Percentiles rank a stretch among this genome's conserved stretches.
These are phyloP conservation scores for Geotrichum histeridarum DNA, from an alignment of 1,139 yeast species.

Conservation along the genomic window DNA sequence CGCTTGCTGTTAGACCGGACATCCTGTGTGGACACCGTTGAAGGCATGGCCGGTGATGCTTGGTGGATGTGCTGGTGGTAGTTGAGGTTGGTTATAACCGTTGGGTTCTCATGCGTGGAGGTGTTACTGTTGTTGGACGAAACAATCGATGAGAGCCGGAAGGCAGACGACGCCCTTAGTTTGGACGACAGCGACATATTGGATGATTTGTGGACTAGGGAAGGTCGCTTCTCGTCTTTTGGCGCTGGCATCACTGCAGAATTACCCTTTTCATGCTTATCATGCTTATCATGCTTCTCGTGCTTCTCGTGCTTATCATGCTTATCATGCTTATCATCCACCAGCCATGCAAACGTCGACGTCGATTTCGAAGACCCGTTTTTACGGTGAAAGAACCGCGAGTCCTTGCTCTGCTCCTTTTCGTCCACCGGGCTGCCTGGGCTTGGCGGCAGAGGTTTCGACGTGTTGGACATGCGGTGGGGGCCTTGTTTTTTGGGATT, in stretches of 20 bases:
- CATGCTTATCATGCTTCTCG: constrained; percentile 1
- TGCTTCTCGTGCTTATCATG: constrained; percentile 2
- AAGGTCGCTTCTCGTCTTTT: constrained; percentile 9
- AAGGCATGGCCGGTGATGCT: neutral
- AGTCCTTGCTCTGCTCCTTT: constrained; percentile 1
- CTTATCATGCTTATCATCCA: constrained; percentile 3
- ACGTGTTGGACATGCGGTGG: neutral
- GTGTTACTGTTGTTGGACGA: neutral
- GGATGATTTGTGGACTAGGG: constrained; percentile 9
- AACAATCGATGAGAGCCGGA: constrained; percentile 7
- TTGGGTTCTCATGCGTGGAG: neutral
- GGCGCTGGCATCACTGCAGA: neutral
- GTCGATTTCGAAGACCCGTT: constrained; percentile 7
- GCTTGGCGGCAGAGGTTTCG: neutral
- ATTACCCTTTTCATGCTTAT: neutral
- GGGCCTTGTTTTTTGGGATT: neutral
- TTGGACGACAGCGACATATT: constrained; percentile 11
- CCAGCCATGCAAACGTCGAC: constrained; percentile 8
- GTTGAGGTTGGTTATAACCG: constrained; percentile 8
- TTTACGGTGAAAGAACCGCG: constrained; percentile 11
- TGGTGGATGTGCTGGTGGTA: constrained; percentile 6
- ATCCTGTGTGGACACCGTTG: neutral
- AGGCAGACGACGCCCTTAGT: constrained; percentile 5
- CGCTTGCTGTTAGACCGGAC: neutral
- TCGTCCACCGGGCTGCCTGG: neutral